Conservation (phyloP, 169 alveolate species). For the Plasmodium coatneyi region DNA sequence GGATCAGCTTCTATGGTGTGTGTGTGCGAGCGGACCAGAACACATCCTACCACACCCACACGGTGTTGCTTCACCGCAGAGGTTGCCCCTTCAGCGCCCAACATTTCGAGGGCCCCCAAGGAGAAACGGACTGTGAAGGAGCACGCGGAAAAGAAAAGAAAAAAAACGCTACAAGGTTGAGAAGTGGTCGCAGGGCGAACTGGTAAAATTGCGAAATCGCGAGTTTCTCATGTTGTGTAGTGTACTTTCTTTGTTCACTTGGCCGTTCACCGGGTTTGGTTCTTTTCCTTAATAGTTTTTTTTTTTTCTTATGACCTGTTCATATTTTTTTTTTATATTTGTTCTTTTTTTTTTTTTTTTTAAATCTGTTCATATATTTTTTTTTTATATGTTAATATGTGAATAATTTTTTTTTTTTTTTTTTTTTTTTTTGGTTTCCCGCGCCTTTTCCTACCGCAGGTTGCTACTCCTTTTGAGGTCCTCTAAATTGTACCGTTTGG, state of each 20-base stretch:
- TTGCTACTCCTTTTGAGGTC: neutral
- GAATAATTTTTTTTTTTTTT: neutral
- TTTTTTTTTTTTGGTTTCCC: neutral
- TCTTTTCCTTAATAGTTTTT: neutral
- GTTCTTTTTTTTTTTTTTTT: neutral
- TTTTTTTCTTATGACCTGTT: neutral
- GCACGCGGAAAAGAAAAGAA: neutral
- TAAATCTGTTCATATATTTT: neutral
- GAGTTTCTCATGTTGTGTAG: neutral
- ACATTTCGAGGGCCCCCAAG: neutral
- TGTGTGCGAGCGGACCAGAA: neutral
- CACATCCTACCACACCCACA: neutral
- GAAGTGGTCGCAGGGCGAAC: neutral
- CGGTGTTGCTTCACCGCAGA: neutral
- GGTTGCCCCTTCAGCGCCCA: neutral
- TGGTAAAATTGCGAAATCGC: neutral
- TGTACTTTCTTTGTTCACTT: neutral
- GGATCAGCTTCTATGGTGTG: neutral
- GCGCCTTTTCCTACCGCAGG: neutral
- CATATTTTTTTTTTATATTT: neutral
- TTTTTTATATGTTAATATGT: neutral
- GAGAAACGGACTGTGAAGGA: neutral
- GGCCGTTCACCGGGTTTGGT: neutral
- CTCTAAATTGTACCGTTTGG: neutral
- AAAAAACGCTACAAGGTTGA: neutral